Evolutionary conservation across 345 rosid genomes (phyloP), one percentile per base, ranked within the genome.

Genomic region (Heritiera fomes): DNA sequence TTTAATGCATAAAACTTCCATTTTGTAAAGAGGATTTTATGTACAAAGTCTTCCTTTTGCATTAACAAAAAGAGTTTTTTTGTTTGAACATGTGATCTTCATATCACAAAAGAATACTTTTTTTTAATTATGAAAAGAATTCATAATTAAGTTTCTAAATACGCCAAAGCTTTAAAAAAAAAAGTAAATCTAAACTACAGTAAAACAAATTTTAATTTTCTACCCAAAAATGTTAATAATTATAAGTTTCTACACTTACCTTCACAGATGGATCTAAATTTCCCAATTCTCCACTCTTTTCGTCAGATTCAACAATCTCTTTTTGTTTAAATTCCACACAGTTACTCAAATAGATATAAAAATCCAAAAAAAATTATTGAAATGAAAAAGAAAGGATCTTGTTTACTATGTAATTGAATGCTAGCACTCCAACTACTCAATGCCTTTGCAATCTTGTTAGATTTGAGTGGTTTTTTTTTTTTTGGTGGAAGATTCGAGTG

Each of bases 381-480:
- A 45, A 45, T 38, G 60, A 53, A 10, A 9, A 75, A 20, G 10
- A 55, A 8, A 4, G 40, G 40, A 38, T 38, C 40, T 38, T 38
- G 40, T 38, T 38, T 38, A 38, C 40, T 38, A 38, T 38, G 4
- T 38, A 38, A 2, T 45, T 23, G 28, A 23, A 23, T 96, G 79
- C 90, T 94, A 50, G 90, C 93, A 70, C 94, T 93, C 8, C 98
- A 96, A 78, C 94, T 89, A 58, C 84, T 90, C 78, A 96, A 79
- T 38, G 98, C 98, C 84, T 89, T 88, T 30, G 93, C 97, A 71
- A 94, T 94, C 88, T 94, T 90, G 81, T 55, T 34, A 55, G 63
- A 23, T 23, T 23, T 23, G 28, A 23, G 28, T 23, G 28, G 28
- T 23, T 23, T 23, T 23, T 23, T 23, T 23, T 23, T 23, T 23